phyloP scores from a whole-genome alignment of 371 early-diverging fungal genomes.

The Enterocytospora artemiae region DNA sequence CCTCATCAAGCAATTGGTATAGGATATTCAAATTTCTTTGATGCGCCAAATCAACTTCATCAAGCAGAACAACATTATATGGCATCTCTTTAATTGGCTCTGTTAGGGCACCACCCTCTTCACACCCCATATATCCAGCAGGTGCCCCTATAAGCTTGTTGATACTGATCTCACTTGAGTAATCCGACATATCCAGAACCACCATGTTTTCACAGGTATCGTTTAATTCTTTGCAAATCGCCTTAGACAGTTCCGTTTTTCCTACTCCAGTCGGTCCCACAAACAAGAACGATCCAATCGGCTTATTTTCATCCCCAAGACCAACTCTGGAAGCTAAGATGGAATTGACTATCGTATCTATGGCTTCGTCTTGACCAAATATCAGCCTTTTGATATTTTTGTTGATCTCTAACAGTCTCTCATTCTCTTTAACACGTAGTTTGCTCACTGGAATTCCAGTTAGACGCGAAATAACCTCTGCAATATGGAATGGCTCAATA shows the following conservation, averaged over 20 bases:
- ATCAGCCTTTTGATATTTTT: constrained; percentile 63
- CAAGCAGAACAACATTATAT: constrained; percentile 72
- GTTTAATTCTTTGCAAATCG: constrained; percentile 72
- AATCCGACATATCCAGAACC: constrained; percentile 80
- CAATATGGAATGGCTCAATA: constrained; percentile 72
- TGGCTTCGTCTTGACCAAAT: constrained; percentile 72
- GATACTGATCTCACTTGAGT: constrained; percentile 70
- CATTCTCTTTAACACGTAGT: constrained; percentile 69
- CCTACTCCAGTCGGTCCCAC: constrained; percentile 81
- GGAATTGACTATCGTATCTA: constrained; percentile 67
- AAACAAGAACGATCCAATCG: constrained; percentile 78
- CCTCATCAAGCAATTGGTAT: constrained; percentile 75
- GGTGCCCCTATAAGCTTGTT: constrained; percentile 76
- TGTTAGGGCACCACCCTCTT: constrained; percentile 73
- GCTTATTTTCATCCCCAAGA: constrained; percentile 66
- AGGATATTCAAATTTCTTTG: constrained; percentile 67
- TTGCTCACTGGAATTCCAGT: constrained; percentile 75
- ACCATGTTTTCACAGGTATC: constrained; percentile 70
- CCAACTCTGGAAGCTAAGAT: constrained; percentile 71
- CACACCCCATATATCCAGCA: constrained; percentile 73
- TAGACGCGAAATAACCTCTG: constrained; percentile 68
- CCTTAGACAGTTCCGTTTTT: constrained; percentile 77
- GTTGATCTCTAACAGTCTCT: constrained; percentile 70
- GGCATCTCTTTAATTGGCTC: constrained; percentile 76
- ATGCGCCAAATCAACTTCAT: constrained; percentile 83